These are phyloP conservation scores for Smittium culicis DNA, from an alignment of 371 early-diverging fungal species.

Conservation along the genomic window DNA sequence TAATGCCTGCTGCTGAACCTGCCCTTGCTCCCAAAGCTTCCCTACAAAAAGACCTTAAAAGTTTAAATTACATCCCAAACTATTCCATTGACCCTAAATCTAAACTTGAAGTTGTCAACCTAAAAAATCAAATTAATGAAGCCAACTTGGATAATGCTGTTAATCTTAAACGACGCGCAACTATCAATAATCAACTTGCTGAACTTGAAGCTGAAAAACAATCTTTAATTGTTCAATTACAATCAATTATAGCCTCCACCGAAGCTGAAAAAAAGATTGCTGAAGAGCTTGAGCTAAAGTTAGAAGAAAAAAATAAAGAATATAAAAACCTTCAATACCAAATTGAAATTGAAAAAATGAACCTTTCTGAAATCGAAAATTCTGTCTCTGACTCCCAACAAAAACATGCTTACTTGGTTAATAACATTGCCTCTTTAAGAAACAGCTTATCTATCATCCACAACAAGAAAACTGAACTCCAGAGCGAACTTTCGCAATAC, in stretches of 20 bases:
- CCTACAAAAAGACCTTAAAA: neutral
- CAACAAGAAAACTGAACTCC: neutral
- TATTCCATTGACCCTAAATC: neutral
- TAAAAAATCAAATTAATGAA: neutral
- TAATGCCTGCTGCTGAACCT: too few relatives aligned
- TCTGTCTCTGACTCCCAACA: neutral
- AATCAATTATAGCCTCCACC: conserved; percentile 35
- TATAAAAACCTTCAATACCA: neutral
- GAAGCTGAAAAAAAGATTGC: conserved; percentile 33
- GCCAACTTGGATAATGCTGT: neutral
- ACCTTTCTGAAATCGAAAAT: neutral
- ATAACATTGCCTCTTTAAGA: neutral
- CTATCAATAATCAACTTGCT: neutral
- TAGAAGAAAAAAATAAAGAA: neutral
- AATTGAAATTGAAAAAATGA: neutral
- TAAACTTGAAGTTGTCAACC: neutral
- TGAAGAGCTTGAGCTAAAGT: neutral
- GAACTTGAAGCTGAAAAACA: conserved; percentile 24
- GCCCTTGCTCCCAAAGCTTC: neutral
- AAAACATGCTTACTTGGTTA: neutral
- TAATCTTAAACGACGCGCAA: too few relatives aligned
- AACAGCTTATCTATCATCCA: neutral
- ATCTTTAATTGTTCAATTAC: conserved; percentile 34
- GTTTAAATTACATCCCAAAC: neutral
- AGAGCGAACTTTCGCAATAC: neutral